Evolutionary conservation across 768 basidiomycete species (phyloP).

Genomic region (Lactifluus volemus): DNA sequence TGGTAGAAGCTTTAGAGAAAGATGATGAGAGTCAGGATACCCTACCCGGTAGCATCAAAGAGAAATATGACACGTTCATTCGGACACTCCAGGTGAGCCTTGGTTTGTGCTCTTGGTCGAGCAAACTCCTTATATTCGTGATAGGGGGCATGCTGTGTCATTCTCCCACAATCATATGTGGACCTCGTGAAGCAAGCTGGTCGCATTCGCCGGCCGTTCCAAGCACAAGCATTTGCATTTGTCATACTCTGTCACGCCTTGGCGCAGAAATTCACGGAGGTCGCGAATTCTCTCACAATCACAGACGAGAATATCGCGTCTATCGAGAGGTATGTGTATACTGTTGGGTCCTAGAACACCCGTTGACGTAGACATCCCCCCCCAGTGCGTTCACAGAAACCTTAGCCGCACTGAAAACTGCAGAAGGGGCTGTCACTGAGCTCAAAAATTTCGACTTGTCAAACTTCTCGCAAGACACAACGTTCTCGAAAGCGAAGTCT

Average conservation of each 20-base stretch:
- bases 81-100: background rate
- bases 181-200: slow-evolving; percentile 11
- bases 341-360: background rate
- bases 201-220: slow-evolving; percentile 11
- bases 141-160: background rate
- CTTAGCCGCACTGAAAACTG: background rate
- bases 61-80: slow-evolving; percentile 2
- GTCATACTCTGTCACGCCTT: slow-evolving; percentile 12
- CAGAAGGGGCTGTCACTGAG: background rate
- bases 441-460: background rate
- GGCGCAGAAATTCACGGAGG: background rate
- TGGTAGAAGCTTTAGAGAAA: background rate
- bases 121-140: background rate
- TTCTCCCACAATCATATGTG: background rate
- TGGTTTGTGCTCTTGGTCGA: background rate
- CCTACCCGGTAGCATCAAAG: background rate
- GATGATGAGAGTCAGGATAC: background rate
- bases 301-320: background rate
- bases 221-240: slow-evolving; percentile 13
- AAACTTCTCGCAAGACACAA: background rate
- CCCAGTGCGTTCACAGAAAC: slow-evolving; percentile 5
- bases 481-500: background rate
- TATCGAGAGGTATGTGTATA: slow-evolving; percentile 11
- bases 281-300: background rate
- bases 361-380: background rate